phyloP scores from a whole-genome alignment of 1,139 yeast species.

The Casaregolazyma suthepensis region DNA sequence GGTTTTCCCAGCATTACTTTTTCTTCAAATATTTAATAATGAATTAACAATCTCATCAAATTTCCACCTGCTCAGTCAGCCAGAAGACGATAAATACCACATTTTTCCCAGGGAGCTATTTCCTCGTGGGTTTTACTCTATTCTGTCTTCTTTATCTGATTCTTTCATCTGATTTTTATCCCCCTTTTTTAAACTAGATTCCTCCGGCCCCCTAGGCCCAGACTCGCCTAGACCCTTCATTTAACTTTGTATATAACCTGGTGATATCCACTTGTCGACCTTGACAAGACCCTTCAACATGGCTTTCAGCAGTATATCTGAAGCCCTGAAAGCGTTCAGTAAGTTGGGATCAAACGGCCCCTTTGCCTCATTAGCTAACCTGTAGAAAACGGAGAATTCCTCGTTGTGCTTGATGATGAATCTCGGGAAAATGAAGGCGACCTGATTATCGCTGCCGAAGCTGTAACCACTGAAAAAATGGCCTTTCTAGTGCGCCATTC shows the following conservation, averaged over 20 bases:
- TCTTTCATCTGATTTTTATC: background rate
- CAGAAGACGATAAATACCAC: background rate
- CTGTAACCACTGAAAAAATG: slow-evolving; percentile 77
- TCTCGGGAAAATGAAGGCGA: slow-evolving; percentile 97
- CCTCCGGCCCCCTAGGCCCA: background rate
- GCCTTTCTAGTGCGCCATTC: slow-evolving; percentile 84
- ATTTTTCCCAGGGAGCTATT: background rate
- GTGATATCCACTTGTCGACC: background rate
- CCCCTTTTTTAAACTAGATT: background rate
- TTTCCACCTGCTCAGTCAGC: background rate
- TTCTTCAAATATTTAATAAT: background rate
- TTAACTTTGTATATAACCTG: slow-evolving; percentile 1
- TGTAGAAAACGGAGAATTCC: slow-evolving; percentile 70
- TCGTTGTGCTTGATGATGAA: slow-evolving; percentile 94
- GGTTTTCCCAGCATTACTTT: background rate
- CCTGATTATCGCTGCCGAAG: slow-evolving; percentile 83
- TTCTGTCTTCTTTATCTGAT: background rate
- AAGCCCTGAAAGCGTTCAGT: slow-evolving; percentile 72
- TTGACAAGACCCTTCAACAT: background rate
- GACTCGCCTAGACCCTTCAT: background rate
- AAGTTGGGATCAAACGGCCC: slow-evolving; percentile 14
- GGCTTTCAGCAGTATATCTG: slow-evolving; percentile 42
- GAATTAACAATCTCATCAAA: background rate
- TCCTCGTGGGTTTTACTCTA: background rate
- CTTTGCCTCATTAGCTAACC: background rate